Evolutionary conservation across 2,329 filamentous ascomycete species (phyloP).

Genomic region (Penicillium sp.): DNA sequence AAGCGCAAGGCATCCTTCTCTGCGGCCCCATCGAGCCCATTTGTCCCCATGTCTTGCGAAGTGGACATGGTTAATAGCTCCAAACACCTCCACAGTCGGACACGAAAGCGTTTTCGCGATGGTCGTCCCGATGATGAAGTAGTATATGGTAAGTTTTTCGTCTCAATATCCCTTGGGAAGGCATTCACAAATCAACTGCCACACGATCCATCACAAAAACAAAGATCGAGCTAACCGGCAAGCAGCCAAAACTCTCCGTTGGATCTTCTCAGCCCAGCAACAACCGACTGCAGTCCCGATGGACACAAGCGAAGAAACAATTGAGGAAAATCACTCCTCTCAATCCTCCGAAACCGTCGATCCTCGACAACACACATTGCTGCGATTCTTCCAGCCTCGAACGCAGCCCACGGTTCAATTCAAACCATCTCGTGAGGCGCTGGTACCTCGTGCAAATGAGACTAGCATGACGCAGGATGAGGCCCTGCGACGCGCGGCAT

Average conservation of each 20-base stretch:
- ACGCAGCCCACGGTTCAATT: slow-evolving; percentile 17
- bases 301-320: slow-evolving; percentile 24
- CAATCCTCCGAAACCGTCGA: slow-evolving; percentile 33
- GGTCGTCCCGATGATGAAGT: slow-evolving; percentile 57
- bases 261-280: slow-evolving; percentile 43
- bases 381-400: slow-evolving; percentile 40
- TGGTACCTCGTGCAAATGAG: slow-evolving; percentile 25
- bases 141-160: slow-evolving; percentile 53
- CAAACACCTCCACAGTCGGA: slow-evolving; percentile 56
- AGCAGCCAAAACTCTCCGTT: slow-evolving; percentile 44
- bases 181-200: neutral
- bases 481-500: slow-evolving; percentile 20
- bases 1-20: slow-evolving; percentile 62
- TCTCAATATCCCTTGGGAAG: neutral
- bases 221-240: slow-evolving; percentile 16
- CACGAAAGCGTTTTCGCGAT: slow-evolving; percentile 60
- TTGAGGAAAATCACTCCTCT: slow-evolving; percentile 24
- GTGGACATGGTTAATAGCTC: slow-evolving; percentile 34
- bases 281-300: slow-evolving; percentile 18
- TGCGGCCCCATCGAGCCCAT: slow-evolving; percentile 37
- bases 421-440: slow-evolving; percentile 20
- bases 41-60: slow-evolving; percentile 16
- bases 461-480: slow-evolving; percentile 16
- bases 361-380: slow-evolving; percentile 42
- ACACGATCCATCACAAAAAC: neutral